phyloP scores from a whole-genome alignment of 1,284 basidiomycete species.

The Neotropicomus parvogracilis region DNA sequence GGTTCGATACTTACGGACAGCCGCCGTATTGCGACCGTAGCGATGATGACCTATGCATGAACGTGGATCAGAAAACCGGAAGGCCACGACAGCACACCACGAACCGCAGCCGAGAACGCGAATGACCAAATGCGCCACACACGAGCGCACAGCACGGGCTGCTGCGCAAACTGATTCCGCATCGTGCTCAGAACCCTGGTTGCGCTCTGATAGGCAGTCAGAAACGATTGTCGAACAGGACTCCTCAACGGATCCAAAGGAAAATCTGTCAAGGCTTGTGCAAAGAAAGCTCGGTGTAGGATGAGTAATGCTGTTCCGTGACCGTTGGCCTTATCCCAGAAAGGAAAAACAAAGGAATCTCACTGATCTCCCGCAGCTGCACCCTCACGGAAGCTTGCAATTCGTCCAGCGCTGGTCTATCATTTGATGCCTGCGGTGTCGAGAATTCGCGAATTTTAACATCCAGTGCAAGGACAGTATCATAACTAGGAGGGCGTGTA shows the following conservation, averaged over 20 bases:
- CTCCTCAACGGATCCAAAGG: too few species aligned
- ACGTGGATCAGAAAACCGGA: constrained; percentile 1
- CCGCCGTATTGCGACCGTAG: constrained; percentile 42
- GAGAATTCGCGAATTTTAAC: constrained; percentile 40
- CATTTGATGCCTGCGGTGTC: constrained; percentile 19
- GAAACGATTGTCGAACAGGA: too few species aligned
- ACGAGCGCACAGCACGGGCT: too few species aligned
- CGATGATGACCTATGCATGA: constrained; percentile 40
- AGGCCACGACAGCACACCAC: constrained; percentile 7
- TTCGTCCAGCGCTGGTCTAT: constrained; percentile 35
- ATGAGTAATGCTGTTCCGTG: too few species aligned
- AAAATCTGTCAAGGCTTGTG: too few species aligned
- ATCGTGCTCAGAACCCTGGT: too few species aligned
- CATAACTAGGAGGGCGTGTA: constrained; percentile 43
- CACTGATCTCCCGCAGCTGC: too few species aligned
- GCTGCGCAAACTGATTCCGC: too few species aligned
- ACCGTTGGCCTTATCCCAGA: too few species aligned
- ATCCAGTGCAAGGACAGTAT: constrained; percentile 43
- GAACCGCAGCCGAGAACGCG: constrained; percentile 37
- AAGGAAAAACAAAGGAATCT: too few species aligned
- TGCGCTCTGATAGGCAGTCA: too few species aligned
- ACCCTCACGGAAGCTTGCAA: constrained; percentile 32
- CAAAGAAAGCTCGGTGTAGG: too few species aligned
- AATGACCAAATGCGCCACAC: constrained; percentile 11
- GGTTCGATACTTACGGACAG: constrained; percentile 39